Base-by-base conservation (phyloP, 2,329 filamentous ascomycete genomes). In the Thelonectria olida region DNA sequence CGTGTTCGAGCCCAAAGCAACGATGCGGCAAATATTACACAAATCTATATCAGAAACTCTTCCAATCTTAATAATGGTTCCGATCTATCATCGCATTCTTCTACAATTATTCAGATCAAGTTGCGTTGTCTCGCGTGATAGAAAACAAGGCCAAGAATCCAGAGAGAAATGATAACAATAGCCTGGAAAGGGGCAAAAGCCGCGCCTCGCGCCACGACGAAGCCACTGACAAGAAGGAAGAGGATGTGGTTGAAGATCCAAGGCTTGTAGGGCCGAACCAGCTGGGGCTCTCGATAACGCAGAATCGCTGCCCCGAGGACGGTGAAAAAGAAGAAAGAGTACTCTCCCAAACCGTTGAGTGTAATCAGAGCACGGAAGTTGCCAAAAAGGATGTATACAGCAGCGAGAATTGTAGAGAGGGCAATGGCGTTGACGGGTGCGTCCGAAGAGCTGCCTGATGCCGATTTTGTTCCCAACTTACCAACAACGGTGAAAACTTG, bases 271-370 rank as follows among this genome's bases (percentile, higher is more conserved):
- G 87, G 87, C 10, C 87, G 74, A 0, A 77, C 66, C 3, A 90
- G 76, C 0, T 75, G 72, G 0, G 87, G 87, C 69, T 89, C 85
- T 1, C 84, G 80, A 56, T 81, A 81, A 12, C 87, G 81, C 42
- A 90, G 73, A 15, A 88, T 75, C 9, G 89, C 77, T 2, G 85
- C 82, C 0, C 87, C 87, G 0, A 88, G 67, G 0, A 89, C 86
- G 0, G 87, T 86, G 27, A 88, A 78, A 68, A 89, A 87, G 75
- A 89, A 89, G 73, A 89, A 90, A 0, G 87, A 83, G 70, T 86
- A 89, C 67, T 87, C 85, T 13, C 84, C 85, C 4, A 87, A 74
- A 0, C 85, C 85, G 52, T 86, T 87, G 65, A 88, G 88, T 0
- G 86, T 89, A 10, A 90, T 68, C 0, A 90, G 81, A 0, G 84